Percentiles rank a stretch among this genome's conserved stretches.
Conservation (phyloP, 371 early-diverging fungal genomes). For the Mortierella sp. region DNA sequence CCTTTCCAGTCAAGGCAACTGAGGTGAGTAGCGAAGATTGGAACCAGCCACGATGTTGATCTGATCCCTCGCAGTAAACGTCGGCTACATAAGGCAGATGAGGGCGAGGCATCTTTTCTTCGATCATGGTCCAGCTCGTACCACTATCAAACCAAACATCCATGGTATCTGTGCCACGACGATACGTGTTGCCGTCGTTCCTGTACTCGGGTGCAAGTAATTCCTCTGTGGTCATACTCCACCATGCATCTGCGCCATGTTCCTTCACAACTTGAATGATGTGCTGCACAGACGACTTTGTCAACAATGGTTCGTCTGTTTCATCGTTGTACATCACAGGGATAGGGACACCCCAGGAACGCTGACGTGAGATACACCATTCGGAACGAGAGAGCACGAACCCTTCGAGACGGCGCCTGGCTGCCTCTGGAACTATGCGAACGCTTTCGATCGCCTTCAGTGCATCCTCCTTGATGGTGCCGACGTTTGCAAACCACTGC, state of each 20-base stretch:
- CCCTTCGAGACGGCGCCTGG: conserved; percentile 70
- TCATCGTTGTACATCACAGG: conserved; percentile 78
- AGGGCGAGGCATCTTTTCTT: conserved; percentile 56
- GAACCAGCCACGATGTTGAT: conserved; percentile 98
- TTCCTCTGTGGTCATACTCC: conserved; percentile 77
- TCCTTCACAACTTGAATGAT: conserved; percentile 72
- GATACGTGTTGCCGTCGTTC: conserved; percentile 63
- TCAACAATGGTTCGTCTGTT: conserved; percentile 75
- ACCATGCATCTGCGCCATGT: conserved; percentile 85
- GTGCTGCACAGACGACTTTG: conserved; percentile 73
- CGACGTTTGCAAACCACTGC: conserved; percentile 92
- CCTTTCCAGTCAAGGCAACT: conserved; percentile 82
- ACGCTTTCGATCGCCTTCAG: conserved; percentile 70
- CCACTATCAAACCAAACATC: conserved; percentile 98
- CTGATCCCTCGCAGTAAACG: conserved; percentile 94
- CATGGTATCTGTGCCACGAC: conserved; percentile 86
- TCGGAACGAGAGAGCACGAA: conserved; percentile 80
- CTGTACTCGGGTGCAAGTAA: conserved; percentile 79
- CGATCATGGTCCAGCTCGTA: conserved; percentile 85
- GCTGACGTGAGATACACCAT: conserved; percentile 96
- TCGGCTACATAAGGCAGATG: conserved; percentile 75
- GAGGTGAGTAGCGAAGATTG: conserved; percentile 94
- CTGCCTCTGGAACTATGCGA: conserved; percentile 72
- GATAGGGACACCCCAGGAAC: conserved; percentile 57
- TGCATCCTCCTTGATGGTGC: conserved; percentile 70